A percentile compares a stretch with the other conserved stretches of the same genome.
phyloP scores from a whole-genome alignment of 2,329 filamentous ascomycete species.

The Fusarium mexicanum region DNA sequence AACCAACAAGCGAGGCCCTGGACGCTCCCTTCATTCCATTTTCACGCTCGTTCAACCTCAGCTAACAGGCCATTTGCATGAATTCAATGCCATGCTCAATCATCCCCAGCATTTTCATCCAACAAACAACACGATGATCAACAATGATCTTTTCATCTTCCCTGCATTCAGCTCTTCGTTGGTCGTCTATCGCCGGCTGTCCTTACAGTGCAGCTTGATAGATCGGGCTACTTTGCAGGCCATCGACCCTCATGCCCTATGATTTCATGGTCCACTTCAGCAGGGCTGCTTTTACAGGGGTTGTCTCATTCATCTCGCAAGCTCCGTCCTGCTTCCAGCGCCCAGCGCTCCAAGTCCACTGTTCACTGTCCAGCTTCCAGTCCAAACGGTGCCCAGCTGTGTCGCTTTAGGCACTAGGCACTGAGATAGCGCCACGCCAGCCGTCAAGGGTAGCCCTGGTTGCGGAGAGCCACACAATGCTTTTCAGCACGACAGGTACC shows the following conservation, averaged over 20 bases:
- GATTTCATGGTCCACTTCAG: slow-evolving; percentile 43
- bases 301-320: slow-evolving; percentile 38
- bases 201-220: slow-evolving; percentile 23
- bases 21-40: slow-evolving; percentile 29
- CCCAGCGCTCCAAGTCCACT: slow-evolving; percentile 27
- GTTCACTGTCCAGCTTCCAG: slow-evolving; percentile 26
- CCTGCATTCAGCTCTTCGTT: slow-evolving; percentile 22
- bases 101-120: background rate
- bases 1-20: slow-evolving; percentile 13
- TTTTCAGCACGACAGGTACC: slow-evolving; percentile 38
- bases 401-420: slow-evolving; percentile 26
- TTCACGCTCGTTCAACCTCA: background rate
- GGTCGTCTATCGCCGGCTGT: slow-evolving; percentile 14
- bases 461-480: slow-evolving; percentile 33
- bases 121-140: slow-evolving; percentile 7
- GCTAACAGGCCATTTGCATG: background rate
- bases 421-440: slow-evolving; percentile 38
- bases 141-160: slow-evolving; percentile 5
- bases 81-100: slow-evolving; percentile 1
- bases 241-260: slow-evolving; percentile 41
- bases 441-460: slow-evolving; percentile 39
- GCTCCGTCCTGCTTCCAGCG: slow-evolving; percentile 39
- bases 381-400: slow-evolving; percentile 33
- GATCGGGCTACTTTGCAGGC: slow-evolving; percentile 38
- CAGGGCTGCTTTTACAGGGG: slow-evolving; percentile 40